Evolutionary conservation across 352 stramenopile species (phyloP).

Genomic region (Pythium guiyangense): DNA sequence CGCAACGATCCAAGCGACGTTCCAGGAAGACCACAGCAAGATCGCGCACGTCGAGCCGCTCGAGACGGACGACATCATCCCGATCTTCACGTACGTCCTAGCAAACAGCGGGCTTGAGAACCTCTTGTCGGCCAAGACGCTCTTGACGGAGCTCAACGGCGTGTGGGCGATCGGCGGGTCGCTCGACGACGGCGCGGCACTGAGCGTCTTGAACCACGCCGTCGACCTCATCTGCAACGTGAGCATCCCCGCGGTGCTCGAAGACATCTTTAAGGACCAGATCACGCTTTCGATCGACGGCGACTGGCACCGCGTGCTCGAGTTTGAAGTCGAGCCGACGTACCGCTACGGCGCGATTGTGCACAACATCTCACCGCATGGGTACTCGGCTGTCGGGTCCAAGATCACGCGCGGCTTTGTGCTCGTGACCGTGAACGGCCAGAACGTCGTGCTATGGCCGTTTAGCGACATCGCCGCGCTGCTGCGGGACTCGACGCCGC

Average conservation of each 20-base stretch:
- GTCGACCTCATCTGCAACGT: constrained; percentile 86
- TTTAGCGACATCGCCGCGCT: constrained; percentile 65
- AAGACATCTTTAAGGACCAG: constrained; percentile 90
- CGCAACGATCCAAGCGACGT: constrained; percentile 71
- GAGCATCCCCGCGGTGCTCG: constrained; percentile 79
- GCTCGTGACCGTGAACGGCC: constrained; percentile 81
- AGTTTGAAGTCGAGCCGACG: constrained; percentile 78
- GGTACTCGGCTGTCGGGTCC: constrained; percentile 60
- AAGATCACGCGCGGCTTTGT: constrained; percentile 77
- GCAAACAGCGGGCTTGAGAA: constrained; percentile 86
- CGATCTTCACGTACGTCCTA: constrained; percentile 88
- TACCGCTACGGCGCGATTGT: constrained; percentile 83
- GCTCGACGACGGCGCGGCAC: constrained; percentile 54
- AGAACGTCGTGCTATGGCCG: constrained; percentile 86
- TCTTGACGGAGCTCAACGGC: constrained; percentile 72
- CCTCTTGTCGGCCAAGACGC: constrained; percentile 67
- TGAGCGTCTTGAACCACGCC: constrained; percentile 75
- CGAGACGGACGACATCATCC: constrained; percentile 83
- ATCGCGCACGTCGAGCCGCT: constrained; percentile 45
- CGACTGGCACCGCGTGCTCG: constrained; percentile 74
- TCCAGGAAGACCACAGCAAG: constrained; percentile 66
- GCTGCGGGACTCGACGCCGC: constrained; percentile 59
- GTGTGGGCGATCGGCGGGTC: constrained; percentile 56
- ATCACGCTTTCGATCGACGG: constrained; percentile 87
- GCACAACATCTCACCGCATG: constrained; percentile 71